Evolutionary conservation across 441 rosid species (phyloP), one percentile per base, ranked within the genome.

Genomic region (Raphanus hybrid): DNA sequence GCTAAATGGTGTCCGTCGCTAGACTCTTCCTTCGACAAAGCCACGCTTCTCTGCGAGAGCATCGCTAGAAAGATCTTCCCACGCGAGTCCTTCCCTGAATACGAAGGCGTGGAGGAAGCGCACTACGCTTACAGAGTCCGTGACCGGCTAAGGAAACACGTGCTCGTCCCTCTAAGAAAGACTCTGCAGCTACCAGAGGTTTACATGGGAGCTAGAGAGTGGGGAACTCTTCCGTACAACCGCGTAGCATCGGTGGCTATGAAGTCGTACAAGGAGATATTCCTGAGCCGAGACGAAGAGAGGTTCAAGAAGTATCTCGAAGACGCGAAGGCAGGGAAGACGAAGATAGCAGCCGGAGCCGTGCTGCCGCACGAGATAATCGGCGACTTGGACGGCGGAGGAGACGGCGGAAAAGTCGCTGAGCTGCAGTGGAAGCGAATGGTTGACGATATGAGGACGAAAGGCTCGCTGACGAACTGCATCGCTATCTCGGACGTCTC

Each of bases 401-500:
- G 23, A 0, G 86, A 81, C 32, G 85, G 77, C 34, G 87, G 83
- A 6, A 55, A 74, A 67, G 84, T 86, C 0, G 78, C 85, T 0
- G 87, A 85, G 81, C 80, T 87, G n/a, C 87, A 73, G 59, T 84
- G 89, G 91, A 78, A 75, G 52, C 72, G 87, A 57, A 80, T 79
- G 84, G 85, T 87, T 10, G 75, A 75, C 11, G 94, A 91, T 84
- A 16, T 85, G 71, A 43, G 45, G 14, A 35, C 77, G 70, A 83
- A 73, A 10, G 95, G 89, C 0, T 87, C 84, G 61, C 16, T 88
- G 48, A 80, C 54, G 34, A 90, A 85, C 29, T 90, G 91, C 32
- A 70, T 86, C 32, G 95, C 92, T 0, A 43, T 90, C 10, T 71
- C 82, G 10, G 94, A 88, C 39, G 95, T 86, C 3, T 91, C 92